phyloP scores from a whole-genome alignment of 2,329 filamentous ascomycete species.

The Fusarium pseudocircinatum region DNA sequence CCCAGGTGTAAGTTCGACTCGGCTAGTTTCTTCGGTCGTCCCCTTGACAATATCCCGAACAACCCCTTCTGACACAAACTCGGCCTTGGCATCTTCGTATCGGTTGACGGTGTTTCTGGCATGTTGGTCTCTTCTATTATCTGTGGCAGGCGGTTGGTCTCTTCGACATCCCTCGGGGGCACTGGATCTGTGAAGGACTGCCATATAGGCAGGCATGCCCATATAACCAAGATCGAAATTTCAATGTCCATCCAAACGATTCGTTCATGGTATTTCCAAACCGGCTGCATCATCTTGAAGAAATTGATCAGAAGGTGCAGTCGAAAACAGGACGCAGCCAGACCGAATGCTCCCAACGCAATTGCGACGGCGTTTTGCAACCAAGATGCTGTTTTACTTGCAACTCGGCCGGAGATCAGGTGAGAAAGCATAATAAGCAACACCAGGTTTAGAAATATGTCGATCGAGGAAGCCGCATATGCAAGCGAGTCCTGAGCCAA shows the following conservation, averaged over 20 bases:
- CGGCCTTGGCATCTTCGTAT: background rate
- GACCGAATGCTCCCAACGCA: conserved; percentile 54
- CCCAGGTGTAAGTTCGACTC: conserved; percentile 42
- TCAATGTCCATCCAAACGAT: conserved; percentile 57
- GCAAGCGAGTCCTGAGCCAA: conserved; percentile 46
- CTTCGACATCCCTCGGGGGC: background rate
- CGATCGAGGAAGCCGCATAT: conserved; percentile 55
- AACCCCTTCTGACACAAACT: background rate
- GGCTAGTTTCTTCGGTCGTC: conserved; percentile 40
- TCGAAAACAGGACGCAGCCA: conserved; percentile 50
- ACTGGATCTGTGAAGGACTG: conserved; percentile 16
- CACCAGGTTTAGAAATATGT: conserved; percentile 57
- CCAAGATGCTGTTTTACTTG: conserved; percentile 55
- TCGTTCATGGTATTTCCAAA: conserved; percentile 54
- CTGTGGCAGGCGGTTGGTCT: conserved; percentile 29
- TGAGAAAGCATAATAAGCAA: conserved; percentile 56
- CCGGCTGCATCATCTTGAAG: conserved; percentile 50
- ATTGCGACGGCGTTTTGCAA: conserved; percentile 55
- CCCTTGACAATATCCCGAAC: background rate
- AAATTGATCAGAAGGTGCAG: conserved; percentile 47
- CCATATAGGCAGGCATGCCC: conserved; percentile 54
- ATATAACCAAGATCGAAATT: conserved; percentile 53
- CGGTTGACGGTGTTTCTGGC: background rate
- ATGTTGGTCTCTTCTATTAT: background rate
- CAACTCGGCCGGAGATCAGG: conserved; percentile 51